These are phyloP conservation scores for Fraxinus excelsior DNA, from an alignment of 257 asterid species.

Conservation along the genomic window DNA sequence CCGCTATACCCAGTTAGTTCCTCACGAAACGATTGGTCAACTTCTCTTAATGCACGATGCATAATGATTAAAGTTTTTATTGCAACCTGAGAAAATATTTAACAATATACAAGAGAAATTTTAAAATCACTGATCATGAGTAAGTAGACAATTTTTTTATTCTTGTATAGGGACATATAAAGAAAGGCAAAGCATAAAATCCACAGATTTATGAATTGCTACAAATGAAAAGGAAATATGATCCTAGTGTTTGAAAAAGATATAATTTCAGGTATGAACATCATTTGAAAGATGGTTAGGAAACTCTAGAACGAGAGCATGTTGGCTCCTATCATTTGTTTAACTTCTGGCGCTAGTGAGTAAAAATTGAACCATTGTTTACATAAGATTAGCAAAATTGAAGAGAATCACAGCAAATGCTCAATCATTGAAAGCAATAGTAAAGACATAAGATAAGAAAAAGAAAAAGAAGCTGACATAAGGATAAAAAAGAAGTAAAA, in stretches of 20 bases:
- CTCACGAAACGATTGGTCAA: constrained; percentile 65
- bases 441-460: no score
- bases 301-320: neutral
- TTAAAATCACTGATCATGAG: neutral
- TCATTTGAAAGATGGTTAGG: neutral
- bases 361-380: no score
- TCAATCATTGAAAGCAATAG: neutral
- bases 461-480: no score
- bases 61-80: constrained; percentile 72
- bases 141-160: neutral
- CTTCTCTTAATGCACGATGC: constrained; percentile 85
- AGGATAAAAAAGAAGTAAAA: no score
- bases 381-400: no score
- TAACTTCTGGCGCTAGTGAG: no score
- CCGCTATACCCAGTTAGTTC: constrained; percentile 55
- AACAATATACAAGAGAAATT: neutral
- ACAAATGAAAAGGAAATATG: neutral
- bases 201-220: neutral
- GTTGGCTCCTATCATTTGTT: neutral
- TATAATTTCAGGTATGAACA: neutral
- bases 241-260: neutral
- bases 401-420: neutral
- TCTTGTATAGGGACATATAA: neutral
- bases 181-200: neutral
- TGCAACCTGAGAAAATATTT: constrained; percentile 60